Evolutionary conservation across 345 rosid genomes (phyloP).

Genomic region (Brassica rapa): DNA sequence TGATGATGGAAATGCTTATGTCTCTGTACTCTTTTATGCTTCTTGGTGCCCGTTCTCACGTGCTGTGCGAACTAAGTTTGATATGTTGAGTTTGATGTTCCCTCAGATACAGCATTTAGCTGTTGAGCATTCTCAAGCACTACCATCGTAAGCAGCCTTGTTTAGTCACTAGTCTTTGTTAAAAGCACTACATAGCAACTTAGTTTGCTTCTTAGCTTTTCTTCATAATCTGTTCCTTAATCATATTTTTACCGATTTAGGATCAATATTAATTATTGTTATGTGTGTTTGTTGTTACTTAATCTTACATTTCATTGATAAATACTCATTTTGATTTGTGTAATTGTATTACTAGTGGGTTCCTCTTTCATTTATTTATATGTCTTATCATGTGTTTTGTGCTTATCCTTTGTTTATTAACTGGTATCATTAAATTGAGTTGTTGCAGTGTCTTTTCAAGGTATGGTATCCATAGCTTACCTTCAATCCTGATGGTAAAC

Average conservation of each 20-base stretch:
- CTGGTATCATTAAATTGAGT: neutral
- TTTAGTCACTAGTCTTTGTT: neutral
- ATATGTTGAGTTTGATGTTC: conserved; percentile 71
- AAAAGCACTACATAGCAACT: neutral
- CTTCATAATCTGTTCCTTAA: neutral
- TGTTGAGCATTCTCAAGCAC: conserved; percentile 69
- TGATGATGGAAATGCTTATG: conserved; percentile 40
- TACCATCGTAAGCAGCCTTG: conserved; percentile 63
- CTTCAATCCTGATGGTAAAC: conserved; percentile 46
- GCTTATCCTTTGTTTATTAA: neutral
- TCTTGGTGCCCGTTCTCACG: conserved; percentile 86
- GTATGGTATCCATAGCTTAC: conserved; percentile 63
- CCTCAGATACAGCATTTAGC: conserved; percentile 74
- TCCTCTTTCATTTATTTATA: neutral
- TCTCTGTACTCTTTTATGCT: conserved; percentile 45
- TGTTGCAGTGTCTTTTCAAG: conserved; percentile 70
- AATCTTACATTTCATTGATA: neutral
- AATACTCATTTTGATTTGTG: neutral
- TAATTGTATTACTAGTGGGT: neutral
- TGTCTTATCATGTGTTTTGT: neutral
- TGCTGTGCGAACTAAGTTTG: conserved; percentile 49
- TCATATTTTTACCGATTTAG: neutral
- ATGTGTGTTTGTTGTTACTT: neutral
- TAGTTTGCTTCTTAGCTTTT: neutral
- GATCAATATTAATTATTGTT: neutral